Evolutionary conservation across 2,329 filamentous ascomycete genomes (phyloP), one percentile per base, ranked within the genome.

Genomic region (Monosporascus ibericus): DNA sequence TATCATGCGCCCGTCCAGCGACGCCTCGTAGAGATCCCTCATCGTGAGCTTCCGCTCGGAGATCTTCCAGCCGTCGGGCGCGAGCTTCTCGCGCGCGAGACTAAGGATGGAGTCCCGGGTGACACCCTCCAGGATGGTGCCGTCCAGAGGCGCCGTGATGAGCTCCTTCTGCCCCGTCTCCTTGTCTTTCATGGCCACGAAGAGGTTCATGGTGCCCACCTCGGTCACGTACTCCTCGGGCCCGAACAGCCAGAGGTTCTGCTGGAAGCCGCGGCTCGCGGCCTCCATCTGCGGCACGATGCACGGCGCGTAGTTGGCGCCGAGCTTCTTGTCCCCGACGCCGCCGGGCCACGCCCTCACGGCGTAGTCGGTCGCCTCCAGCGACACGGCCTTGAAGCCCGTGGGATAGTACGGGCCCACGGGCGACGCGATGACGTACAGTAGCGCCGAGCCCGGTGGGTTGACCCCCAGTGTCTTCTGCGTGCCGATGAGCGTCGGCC

Each of bases 121-220:
- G 6, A 99, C 91, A 63, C 94, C 94, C 72, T 95, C 90, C 46
- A 99, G 81, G 60, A 99, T 99, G 30, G 92, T 99, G 48, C 94
- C 94, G 69, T 99, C 94, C 15, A 99, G 80, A 24, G 94, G 94
- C 38, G 92, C 90, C n/a, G 94, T 99, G 64, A 96, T 71, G 50
- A 99, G 82, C 76, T 96, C 92, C 67, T 92, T 92, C 74, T 92
- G 82, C 7, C 92, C 94, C 14, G 90, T 94, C 70, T 88, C 80
- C 78, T 88, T 89, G 76, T 95, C 85, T 74, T 84, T 85, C 63
- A 97, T 74, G 42, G 88, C 92, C 34, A 87, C 86, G 66, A 97
- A 99, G 69, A 99, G 85, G 75, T 99, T 99, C 94, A 99, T 99
- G 53, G 94, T 97, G 65, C 94, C 94, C 52, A 96, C 94, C 73